phyloP scores from a whole-genome alignment of 2,329 filamentous ascomycete genomes.

The Alternaria angustiovoidea region DNA sequence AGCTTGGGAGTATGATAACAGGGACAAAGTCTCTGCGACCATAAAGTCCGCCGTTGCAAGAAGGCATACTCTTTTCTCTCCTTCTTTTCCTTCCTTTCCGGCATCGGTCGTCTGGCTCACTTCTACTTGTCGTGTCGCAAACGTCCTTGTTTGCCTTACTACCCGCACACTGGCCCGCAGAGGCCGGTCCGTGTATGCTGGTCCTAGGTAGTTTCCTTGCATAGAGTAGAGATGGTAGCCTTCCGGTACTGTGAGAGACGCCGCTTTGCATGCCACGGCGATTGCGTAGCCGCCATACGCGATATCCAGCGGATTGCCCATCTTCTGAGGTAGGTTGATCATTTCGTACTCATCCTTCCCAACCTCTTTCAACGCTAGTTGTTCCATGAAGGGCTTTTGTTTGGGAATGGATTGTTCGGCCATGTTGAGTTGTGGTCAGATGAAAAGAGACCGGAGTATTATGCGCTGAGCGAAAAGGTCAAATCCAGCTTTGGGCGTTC shows the following conservation, averaged over 20 bases:
- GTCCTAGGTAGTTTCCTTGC: constrained; percentile 58
- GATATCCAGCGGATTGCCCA: constrained; percentile 49
- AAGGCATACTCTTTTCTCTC: constrained; percentile 51
- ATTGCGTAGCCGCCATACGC: constrained; percentile 59
- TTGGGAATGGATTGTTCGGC: neutral
- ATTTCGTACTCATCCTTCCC: constrained; percentile 25
- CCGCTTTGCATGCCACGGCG: constrained; percentile 54
- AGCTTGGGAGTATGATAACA: constrained; percentile 52
- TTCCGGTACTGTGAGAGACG: constrained; percentile 49
- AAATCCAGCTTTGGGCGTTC: neutral
- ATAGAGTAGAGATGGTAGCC: constrained; percentile 57
- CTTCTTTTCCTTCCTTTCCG: constrained; percentile 36
- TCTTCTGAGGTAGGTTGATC: constrained; percentile 44
- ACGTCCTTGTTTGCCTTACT: constrained; percentile 57
- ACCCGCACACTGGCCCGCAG: constrained; percentile 49
- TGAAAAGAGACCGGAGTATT: neutral
- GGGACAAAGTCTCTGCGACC: constrained; percentile 45
- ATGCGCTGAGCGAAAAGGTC: neutral
- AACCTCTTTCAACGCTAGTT: constrained; percentile 22
- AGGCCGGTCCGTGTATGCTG: constrained; percentile 53
- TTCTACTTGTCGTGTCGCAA: constrained; percentile 58
- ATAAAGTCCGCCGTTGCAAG: constrained; percentile 60
- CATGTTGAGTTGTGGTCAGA: neutral
- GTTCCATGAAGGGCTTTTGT: constrained; percentile 22
- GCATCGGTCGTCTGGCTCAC: constrained; percentile 50